A percentile compares a stretch with the other conserved stretches of the same genome.
Evolutionary conservation across 768 basidiomycete genomes (phyloP).

Genomic region (Russula foetens): DNA sequence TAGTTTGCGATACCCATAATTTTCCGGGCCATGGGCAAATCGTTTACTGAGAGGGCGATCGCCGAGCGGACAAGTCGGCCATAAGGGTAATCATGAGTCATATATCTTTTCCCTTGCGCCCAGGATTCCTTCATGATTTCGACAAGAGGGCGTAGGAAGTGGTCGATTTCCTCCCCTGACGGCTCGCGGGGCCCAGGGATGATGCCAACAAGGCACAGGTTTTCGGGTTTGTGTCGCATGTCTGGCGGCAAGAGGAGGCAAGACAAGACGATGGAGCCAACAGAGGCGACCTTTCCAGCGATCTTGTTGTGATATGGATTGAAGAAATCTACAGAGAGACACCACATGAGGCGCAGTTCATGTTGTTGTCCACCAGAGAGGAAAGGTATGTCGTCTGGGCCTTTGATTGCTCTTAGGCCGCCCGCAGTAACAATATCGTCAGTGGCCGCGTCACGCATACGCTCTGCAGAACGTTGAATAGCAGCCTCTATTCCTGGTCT

Average conservation of each 20-base stretch:
- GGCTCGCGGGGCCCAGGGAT: constrained; percentile 35
- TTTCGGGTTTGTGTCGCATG: constrained; percentile 29
- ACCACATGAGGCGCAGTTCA: constrained; percentile 24
- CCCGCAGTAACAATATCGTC: background rate
- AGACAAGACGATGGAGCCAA: constrained; percentile 27
- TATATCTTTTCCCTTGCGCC: constrained; percentile 26
- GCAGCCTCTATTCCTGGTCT: background rate
- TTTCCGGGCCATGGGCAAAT: background rate
- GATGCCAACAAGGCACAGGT: constrained; percentile 35
- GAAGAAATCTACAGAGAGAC: constrained; percentile 30
- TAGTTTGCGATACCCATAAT: background rate
- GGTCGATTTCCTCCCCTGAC: constrained; percentile 27
- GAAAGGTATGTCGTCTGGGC: background rate
- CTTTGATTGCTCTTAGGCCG: background rate
- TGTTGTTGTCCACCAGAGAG: background rate
- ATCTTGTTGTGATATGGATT: constrained; percentile 29
- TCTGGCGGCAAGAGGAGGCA: constrained; percentile 32
- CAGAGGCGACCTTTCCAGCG: constrained; percentile 24
- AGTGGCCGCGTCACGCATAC: background rate
- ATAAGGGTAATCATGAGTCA: background rate
- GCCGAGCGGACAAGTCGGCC: background rate
- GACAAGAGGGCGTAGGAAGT: constrained; percentile 31
- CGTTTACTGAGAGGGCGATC: background rate
- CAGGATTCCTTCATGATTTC: constrained; percentile 31
- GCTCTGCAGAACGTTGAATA: background rate